phyloP scores from a whole-genome alignment of 148 eudicot genomes.

The Silene latifolia region DNA sequence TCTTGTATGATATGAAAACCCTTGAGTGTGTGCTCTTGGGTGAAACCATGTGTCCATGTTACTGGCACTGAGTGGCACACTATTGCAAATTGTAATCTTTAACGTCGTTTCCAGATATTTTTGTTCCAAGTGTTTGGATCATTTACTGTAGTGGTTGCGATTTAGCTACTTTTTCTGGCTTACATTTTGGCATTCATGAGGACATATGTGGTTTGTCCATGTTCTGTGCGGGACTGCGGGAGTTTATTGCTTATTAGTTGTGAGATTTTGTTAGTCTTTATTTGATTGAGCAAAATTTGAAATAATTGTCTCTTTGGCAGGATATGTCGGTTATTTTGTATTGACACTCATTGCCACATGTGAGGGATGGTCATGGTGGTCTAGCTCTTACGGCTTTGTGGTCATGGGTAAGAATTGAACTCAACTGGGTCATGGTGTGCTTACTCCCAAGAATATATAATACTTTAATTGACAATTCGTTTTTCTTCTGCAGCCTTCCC shows the following conservation, averaged over 20 bases:
- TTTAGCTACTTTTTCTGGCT: background rate
- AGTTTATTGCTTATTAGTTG: background rate
- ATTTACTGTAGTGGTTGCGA: background rate
- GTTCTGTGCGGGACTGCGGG: background rate
- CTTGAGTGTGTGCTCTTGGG: background rate
- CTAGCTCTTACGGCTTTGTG: conserved; percentile 72
- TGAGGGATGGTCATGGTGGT: conserved; percentile 85
- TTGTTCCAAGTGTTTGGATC: background rate
- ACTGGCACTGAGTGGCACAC: background rate
- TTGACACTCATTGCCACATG: conserved; percentile 82
- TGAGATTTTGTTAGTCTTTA: background rate
- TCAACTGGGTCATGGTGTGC: background rate
- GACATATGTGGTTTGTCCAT: background rate
- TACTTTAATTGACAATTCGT: background rate
- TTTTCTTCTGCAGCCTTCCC: conserved; percentile 69
- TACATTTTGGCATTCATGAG: background rate
- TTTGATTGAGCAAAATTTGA: background rate
- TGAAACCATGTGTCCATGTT: background rate
- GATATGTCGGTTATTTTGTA: conserved; percentile 60
- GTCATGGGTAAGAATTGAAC: conserved; percentile 59
- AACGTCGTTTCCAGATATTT: background rate
- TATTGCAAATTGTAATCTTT: background rate
- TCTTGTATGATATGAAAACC: background rate
- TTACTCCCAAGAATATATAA: background rate
- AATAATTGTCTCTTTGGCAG: conserved; percentile 44